phyloP scores from a whole-genome alignment of 768 basidiomycete genomes.

The Xerocomus potaroensis region DNA sequence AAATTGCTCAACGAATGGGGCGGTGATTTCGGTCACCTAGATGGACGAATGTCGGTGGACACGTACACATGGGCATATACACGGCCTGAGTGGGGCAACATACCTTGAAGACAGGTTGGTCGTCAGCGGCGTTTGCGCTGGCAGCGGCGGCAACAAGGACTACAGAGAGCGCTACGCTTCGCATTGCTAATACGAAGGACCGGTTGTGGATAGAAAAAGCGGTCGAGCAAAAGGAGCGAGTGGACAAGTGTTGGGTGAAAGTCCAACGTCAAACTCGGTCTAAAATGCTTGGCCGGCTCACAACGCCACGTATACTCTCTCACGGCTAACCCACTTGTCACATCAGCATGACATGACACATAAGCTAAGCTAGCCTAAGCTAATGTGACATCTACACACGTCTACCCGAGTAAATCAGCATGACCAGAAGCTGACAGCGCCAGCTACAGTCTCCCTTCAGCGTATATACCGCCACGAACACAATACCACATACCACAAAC shows the following conservation, averaged over 20 bases:
- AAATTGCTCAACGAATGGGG: constrained; percentile 96
- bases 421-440: constrained; percentile 96
- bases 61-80: constrained; percentile 5
- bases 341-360: constrained; percentile 12
- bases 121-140: constrained; percentile 55
- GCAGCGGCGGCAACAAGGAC: constrained; percentile 66
- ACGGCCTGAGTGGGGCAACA: constrained; percentile 20
- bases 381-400: constrained; percentile 7
- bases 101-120: constrained; percentile 69
- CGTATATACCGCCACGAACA: constrained; percentile 1
- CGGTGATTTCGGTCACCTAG: constrained; percentile 75
- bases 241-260: constrained; percentile 28
- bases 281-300: constrained; percentile 35
- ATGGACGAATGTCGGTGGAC: constrained; percentile 3
- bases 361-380: too few species aligned
- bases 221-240: constrained; percentile 33
- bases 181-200: constrained; percentile 75
- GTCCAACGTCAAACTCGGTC: constrained; percentile 14
- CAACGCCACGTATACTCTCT: constrained; percentile 46
- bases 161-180: constrained; percentile 80
- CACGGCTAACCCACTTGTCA: too few species aligned
- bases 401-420: constrained; percentile 77
- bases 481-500: constrained; percentile 66
- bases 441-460: constrained; percentile 46
- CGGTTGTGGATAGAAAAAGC: constrained; percentile 36